phyloP scores from a whole-genome alignment of 2,329 filamentous ascomycete species.

The Penicillium psychrosexuale region DNA sequence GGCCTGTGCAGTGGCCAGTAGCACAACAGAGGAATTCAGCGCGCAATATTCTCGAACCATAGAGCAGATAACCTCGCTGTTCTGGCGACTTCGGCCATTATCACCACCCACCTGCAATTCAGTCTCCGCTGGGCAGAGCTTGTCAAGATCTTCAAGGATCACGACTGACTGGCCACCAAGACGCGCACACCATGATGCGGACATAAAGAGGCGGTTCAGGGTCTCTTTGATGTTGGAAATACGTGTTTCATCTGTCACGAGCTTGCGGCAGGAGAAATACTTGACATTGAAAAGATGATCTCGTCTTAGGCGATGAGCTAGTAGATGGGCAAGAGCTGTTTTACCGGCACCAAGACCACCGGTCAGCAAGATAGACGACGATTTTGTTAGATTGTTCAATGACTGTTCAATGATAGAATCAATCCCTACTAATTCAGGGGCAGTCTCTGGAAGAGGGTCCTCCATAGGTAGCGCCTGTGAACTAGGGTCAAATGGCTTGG shows the following conservation, averaged over 20 bases:
- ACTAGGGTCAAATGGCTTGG: constrained; percentile 56
- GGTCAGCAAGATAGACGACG: constrained; percentile 85
- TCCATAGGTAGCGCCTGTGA: constrained; percentile 47
- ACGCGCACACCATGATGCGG: constrained; percentile 85
- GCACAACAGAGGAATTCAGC: constrained; percentile 73
- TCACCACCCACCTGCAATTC: constrained; percentile 92
- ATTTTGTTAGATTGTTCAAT: constrained; percentile 71
- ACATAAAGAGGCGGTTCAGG: constrained; percentile 77
- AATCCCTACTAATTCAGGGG: constrained; percentile 74
- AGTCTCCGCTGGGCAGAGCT: constrained; percentile 87
- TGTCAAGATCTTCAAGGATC: constrained; percentile 88
- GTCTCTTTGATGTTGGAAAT: constrained; percentile 90
- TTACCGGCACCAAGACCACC: constrained; percentile 90
- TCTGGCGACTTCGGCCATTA: constrained; percentile 85
- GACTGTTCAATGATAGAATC: constrained; percentile 71
- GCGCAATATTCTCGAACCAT: constrained; percentile 82
- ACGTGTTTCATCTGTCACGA: constrained; percentile 87
- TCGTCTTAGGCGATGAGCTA: constrained; percentile 69
- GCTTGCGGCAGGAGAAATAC: constrained; percentile 81
- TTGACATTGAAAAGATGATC: constrained; percentile 75
- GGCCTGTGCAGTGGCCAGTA: constrained; percentile 85
- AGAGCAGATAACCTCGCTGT: constrained; percentile 82
- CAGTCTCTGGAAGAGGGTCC: constrained; percentile 53
- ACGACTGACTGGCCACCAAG: constrained; percentile 80
- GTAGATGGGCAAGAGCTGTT: constrained; percentile 70